Evolutionary conservation across 208 protist species (phyloP).

Genomic region (Crithidia brevicula): DNA sequence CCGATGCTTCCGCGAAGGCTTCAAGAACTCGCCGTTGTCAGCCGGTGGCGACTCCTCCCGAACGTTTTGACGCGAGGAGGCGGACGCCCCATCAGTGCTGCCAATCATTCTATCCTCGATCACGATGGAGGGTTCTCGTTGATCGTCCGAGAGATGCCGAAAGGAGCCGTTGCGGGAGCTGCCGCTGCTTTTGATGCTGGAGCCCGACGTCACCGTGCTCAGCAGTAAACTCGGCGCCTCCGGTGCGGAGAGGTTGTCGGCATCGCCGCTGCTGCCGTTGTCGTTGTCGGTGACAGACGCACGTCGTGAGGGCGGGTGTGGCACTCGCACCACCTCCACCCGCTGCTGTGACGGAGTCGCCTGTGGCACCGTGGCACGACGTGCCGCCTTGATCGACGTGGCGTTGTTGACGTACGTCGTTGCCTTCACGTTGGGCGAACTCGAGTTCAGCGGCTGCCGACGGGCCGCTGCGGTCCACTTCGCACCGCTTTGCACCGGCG

Average conservation of each 20-base stretch:
- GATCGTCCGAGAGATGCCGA: background rate
- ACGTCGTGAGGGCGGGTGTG: background rate
- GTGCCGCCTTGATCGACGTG: background rate
- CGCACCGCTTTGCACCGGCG: background rate
- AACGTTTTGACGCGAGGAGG: no score
- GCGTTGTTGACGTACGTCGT: background rate
- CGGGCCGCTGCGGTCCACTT: background rate
- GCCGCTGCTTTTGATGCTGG: background rate
- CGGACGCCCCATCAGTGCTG: background rate
- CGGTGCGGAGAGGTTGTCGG: background rate
- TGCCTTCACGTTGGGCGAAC: background rate
- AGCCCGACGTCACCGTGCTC: background rate
- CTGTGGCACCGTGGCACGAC: slow-evolving; percentile 6
- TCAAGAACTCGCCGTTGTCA: slow-evolving; percentile 5
- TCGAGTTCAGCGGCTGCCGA: slow-evolving; percentile 2
- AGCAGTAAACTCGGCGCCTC: background rate
- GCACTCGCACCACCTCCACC: background rate
- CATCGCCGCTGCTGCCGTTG: no score
- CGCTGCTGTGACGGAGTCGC: background rate
- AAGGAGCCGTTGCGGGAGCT: background rate
- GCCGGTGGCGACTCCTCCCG: background rate
- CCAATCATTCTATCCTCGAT: background rate
- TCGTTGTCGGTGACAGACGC: background rate
- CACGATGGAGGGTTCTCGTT: slow-evolving; percentile 1
- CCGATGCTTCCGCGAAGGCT: background rate